Evolutionary conservation across 257 asterid genomes (phyloP).

Genomic region (Solanum bulbocastanum): DNA sequence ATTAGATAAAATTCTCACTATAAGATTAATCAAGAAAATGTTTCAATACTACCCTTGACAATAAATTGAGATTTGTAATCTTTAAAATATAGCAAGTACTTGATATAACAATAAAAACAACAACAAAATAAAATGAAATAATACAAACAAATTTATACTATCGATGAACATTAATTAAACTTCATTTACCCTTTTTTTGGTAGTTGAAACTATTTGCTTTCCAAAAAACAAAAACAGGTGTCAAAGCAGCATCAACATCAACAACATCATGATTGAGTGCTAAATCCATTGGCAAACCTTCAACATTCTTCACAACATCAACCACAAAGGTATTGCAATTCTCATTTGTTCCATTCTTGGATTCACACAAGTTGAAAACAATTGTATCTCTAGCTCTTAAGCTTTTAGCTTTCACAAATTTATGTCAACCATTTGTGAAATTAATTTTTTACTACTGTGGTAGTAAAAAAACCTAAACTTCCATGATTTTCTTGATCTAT

Average conservation of each 20-base stretch:
- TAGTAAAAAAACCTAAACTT: slow-evolving; percentile 61
- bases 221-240: not conserved
- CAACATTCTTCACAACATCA: too few relatives aligned
- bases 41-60: too few relatives aligned
- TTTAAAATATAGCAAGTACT: not conserved
- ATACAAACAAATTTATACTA: not conserved
- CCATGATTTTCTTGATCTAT: slow-evolving; percentile 41
- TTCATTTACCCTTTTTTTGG: not conserved
- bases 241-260: not conserved
- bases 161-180: not conserved
- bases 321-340: too few relatives aligned
- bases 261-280: not conserved
- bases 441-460: slow-evolving; percentile 69
- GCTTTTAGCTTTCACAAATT: slow-evolving; percentile 44
- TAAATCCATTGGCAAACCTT: not conserved
- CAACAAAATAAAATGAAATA: not conserved
- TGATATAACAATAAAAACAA: not conserved
- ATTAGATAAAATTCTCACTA: too few relatives aligned
- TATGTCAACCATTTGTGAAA: slow-evolving; percentile 74
- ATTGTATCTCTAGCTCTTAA: slow-evolving; percentile 37
- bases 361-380: slow-evolving; percentile 36
- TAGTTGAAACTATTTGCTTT: not conserved
- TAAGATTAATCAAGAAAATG: too few relatives aligned
- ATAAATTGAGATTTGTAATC: not conserved
- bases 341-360: slow-evolving; percentile 6